phyloP scores from a whole-genome alignment of 2,329 filamentous ascomycete genomes.

The Botrytis pseudocinerea region DNA sequence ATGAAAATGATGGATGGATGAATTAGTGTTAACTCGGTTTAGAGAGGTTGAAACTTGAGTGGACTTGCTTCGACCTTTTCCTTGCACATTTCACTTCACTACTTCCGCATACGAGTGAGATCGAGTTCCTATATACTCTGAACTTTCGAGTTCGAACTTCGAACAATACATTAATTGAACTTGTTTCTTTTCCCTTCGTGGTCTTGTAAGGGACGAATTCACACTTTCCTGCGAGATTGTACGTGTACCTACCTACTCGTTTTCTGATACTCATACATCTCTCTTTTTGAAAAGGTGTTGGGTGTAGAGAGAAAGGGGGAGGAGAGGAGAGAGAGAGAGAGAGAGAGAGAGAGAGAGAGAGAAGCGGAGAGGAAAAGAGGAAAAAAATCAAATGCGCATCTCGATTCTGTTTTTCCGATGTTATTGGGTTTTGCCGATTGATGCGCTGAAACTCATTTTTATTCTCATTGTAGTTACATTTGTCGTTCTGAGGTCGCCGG shows the following conservation, averaged over 20 bases:
- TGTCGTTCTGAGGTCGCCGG: background rate
- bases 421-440: background rate
- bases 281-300: accelerated
- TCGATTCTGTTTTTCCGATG: background rate
- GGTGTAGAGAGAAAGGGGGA: background rate
- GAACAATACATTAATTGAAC: background rate
- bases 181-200: no score
- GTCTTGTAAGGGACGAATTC: background rate
- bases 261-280: background rate
- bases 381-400: background rate
- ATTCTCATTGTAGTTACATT: background rate
- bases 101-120: background rate
- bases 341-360: background rate
- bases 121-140: background rate
- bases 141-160: background rate
- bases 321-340: background rate
- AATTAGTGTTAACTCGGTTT: background rate
- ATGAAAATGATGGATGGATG: background rate
- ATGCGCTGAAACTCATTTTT: background rate
- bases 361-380: background rate
- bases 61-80: background rate
- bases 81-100: background rate
- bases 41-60: background rate
- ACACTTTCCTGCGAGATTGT: background rate
- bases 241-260: background rate